Evolutionary conservation across 352 stramenopile genomes (phyloP).

Genomic region (Elongisporangium undulatum): DNA sequence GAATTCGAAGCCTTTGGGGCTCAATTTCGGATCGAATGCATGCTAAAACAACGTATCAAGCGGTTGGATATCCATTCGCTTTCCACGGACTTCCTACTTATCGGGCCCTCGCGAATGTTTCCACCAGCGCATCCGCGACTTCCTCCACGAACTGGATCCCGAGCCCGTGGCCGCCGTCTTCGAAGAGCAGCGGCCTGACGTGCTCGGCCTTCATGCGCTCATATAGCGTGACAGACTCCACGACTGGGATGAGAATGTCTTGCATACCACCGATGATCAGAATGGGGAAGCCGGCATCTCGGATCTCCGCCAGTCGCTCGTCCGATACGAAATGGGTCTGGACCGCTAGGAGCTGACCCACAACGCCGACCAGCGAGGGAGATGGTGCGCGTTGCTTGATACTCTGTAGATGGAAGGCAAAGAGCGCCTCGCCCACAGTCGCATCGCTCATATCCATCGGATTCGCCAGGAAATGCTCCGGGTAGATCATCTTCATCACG

Average conservation of each 20-base stretch:
- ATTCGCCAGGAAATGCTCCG: slow-evolving; percentile 24
- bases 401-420: slow-evolving; percentile 19
- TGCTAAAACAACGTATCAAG: background rate
- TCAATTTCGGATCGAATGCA: background rate
- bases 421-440: slow-evolving; percentile 24
- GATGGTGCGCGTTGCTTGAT: slow-evolving; percentile 14
- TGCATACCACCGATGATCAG: slow-evolving; percentile 27
- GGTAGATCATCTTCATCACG: slow-evolving; percentile 35
- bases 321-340: slow-evolving; percentile 36
- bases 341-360: slow-evolving; percentile 43
- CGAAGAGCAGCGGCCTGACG: slow-evolving; percentile 24
- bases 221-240: slow-evolving; percentile 25
- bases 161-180: slow-evolving; percentile 31
- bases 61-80: background rate
- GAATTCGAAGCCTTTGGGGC: background rate
- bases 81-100: background rate
- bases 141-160: slow-evolving; percentile 29
- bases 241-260: slow-evolving; percentile 30
- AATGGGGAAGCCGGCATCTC: slow-evolving; percentile 23
- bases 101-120: slow-evolving; percentile 9
- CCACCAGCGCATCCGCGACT: slow-evolving; percentile 13
- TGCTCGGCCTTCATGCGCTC: slow-evolving; percentile 11
- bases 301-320: slow-evolving; percentile 23
- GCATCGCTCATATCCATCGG: slow-evolving; percentile 24
- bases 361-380: slow-evolving; percentile 21